Conservation (phyloP, 2,329 filamentous ascomycete genomes). For the Ascochyta fabae region DNA sequence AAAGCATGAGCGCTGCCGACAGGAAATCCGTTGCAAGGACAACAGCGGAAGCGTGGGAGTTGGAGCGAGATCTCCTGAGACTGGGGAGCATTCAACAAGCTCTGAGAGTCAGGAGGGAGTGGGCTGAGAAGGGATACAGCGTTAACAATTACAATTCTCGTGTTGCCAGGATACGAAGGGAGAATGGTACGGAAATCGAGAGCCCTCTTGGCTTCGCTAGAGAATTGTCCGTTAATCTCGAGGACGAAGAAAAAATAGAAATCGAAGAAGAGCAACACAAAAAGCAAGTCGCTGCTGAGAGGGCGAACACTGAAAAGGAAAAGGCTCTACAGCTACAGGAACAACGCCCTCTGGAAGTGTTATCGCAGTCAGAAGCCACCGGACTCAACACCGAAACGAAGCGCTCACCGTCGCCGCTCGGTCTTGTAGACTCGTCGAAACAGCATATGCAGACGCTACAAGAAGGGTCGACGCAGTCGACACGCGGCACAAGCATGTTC, state of each 20-base stretch:
- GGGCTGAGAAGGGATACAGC: background rate
- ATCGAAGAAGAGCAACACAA: background rate
- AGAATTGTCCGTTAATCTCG: background rate
- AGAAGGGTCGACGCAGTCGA: background rate
- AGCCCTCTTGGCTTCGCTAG: background rate
- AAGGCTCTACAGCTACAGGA: background rate
- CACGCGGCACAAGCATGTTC: background rate
- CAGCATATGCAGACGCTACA: background rate
- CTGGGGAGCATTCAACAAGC: background rate
- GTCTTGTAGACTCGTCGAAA: background rate
- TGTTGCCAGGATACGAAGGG: background rate
- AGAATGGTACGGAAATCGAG: background rate
- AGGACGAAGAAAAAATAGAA: background rate
- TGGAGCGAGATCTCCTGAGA: background rate
- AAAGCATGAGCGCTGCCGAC: background rate
- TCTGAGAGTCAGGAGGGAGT: background rate
- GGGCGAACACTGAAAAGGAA: background rate
- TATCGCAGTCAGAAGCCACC: background rate
- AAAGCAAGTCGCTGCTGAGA: background rate
- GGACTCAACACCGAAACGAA: background rate
- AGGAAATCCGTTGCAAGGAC: background rate
- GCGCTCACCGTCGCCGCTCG: background rate
- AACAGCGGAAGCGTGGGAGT: background rate
- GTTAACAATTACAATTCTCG: background rate
- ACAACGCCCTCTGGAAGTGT: background rate